phyloP scores from a whole-genome alignment of 768 basidiomycete genomes.

The Collybia sordida region DNA sequence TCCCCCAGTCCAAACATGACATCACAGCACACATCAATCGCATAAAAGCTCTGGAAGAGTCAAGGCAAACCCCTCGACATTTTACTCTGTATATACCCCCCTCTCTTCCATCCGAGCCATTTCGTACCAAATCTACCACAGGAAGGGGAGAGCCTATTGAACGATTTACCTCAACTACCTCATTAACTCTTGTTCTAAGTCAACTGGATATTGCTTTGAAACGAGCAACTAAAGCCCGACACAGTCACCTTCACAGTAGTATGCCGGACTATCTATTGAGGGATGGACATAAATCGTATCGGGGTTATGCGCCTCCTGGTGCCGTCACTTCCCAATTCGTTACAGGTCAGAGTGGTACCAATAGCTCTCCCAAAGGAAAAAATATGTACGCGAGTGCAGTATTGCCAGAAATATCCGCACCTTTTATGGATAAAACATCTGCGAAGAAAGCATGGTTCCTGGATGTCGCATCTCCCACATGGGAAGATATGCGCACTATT shows the following conservation, averaged over 20 bases:
- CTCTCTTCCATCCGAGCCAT: constrained; percentile 14
- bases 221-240: constrained; percentile 32
- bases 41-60: constrained; percentile 60
- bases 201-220: constrained; percentile 51
- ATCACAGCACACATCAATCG: constrained; percentile 59
- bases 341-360: not conserved
- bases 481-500: constrained; percentile 84
- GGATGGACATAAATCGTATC: constrained; percentile 14
- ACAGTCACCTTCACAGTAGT: constrained; percentile 22
- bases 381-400: not conserved
- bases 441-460: constrained; percentile 81
- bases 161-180: constrained; percentile 42
- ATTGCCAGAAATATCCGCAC: not conserved
- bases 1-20: constrained; percentile 54
- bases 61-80: constrained; percentile 56
- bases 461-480: constrained; percentile 83
- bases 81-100: constrained; percentile 69
- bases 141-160: constrained; percentile 6
- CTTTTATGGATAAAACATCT: not conserved
- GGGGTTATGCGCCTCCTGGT: constrained; percentile 2
- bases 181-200: constrained; percentile 45
- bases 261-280: constrained; percentile 19
- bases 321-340: too few relatives aligned
- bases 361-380: not conserved
- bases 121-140: not conserved